Conservation (phyloP, 1,284 basidiomycete species). For the Cutaneotrichosporon mucoides region DNA sequence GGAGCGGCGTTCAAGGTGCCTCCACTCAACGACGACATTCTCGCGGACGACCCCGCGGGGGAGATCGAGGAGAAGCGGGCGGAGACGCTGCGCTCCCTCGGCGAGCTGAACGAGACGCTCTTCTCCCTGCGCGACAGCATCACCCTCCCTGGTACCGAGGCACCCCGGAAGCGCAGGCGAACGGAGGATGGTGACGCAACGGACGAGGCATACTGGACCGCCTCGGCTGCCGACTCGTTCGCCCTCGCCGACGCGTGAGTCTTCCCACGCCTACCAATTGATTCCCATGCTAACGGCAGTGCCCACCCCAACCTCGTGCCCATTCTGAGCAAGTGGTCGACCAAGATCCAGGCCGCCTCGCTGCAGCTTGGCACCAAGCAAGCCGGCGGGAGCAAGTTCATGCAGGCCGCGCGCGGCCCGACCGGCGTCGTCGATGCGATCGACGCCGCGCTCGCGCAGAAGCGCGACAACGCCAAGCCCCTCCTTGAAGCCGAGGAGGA, state of each 20-base stretch:
- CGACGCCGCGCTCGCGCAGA: slow-evolving; percentile 33
- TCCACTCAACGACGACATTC: background rate
- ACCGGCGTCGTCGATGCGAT: slow-evolving; percentile 49
- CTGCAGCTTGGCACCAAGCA: slow-evolving; percentile 45
- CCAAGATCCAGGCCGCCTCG: slow-evolving; percentile 85
- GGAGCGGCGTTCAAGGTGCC: slow-evolving; percentile 49
- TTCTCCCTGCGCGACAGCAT: slow-evolving; percentile 62
- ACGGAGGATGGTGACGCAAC: slow-evolving; percentile 9
- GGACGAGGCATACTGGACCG: slow-evolving; percentile 34
- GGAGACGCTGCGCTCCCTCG: slow-evolving; percentile 33
- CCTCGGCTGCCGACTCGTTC: slow-evolving; percentile 34
- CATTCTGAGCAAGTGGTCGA: slow-evolving; percentile 84
- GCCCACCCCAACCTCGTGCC: slow-evolving; percentile 66
- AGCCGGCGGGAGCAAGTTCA: slow-evolving; percentile 52
- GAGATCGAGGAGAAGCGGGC: slow-evolving; percentile 26
- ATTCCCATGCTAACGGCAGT: background rate
- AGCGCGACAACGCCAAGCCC: slow-evolving; percentile 26
- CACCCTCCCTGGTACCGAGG: slow-evolving; percentile 26
- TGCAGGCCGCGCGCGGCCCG: slow-evolving; percentile 56
- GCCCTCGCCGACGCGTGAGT: slow-evolving; percentile 38
- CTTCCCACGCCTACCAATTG: too few relatives aligned
- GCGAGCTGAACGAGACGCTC: slow-evolving; percentile 48
- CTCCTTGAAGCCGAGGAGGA: slow-evolving; percentile 67
- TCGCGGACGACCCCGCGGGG: slow-evolving; percentile 26
- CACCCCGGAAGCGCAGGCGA: slow-evolving; percentile 10